phyloP scores from a whole-genome alignment of 2,329 filamentous ascomycete genomes.

The Trichoderma citrinoviride region DNA sequence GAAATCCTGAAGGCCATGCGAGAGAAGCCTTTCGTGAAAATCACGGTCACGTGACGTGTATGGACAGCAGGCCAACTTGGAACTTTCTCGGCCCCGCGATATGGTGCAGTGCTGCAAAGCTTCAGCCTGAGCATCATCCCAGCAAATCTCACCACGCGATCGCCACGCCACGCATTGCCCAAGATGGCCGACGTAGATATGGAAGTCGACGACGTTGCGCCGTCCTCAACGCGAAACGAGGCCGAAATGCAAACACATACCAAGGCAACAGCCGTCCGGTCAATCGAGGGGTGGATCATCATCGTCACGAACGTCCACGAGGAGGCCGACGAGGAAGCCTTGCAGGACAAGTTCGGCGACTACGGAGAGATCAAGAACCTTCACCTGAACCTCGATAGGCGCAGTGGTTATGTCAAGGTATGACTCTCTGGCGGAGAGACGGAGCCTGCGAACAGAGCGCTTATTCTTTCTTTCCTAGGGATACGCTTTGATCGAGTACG shows the following conservation, averaged over 20 bases:
- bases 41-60: slow-evolving; percentile 7
- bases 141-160: neutral
- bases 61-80: neutral
- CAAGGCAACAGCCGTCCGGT: slow-evolving; percentile 77
- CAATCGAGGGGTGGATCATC: slow-evolving; percentile 87
- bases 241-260: slow-evolving; percentile 68
- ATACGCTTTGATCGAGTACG: slow-evolving; percentile 81
- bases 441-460: neutral
- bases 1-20: neutral
- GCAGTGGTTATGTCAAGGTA: slow-evolving; percentile 86
- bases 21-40: neutral
- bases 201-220: slow-evolving; percentile 51
- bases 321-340: slow-evolving; percentile 78
- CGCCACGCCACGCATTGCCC: neutral
- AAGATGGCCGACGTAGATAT: slow-evolving; percentile 57
- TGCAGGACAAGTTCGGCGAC: slow-evolving; percentile 79
- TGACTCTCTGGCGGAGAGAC: slow-evolving; percentile 5
- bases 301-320: slow-evolving; percentile 86
- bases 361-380: slow-evolving; percentile 86
- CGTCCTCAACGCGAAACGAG: slow-evolving; percentile 48
- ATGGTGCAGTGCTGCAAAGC: neutral
- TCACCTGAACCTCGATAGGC: slow-evolving; percentile 76
- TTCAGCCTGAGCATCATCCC: neutral
- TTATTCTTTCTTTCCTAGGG: slow-evolving; percentile 51
- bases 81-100: slow-evolving; percentile 14